Base-by-base conservation (phyloP, 768 basidiomycete species). In the Gautieria morchelliformis region DNA sequence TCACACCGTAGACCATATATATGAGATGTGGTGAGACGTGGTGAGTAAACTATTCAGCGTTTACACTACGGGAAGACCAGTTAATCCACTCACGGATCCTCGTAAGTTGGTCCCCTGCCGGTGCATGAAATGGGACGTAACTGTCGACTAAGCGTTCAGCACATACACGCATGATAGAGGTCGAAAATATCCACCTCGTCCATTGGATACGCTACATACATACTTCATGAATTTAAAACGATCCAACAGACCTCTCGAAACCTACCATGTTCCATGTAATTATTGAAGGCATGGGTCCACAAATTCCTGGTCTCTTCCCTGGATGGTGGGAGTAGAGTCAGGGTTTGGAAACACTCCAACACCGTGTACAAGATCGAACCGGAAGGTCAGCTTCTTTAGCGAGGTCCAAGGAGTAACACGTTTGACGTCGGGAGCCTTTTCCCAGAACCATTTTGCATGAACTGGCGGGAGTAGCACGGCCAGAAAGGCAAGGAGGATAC, bases 201-300 rank as follows among this genome's bases (percentile, higher is more conserved):
- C 65, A 87, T 69, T 19, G 90, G 90, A 64, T 90, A 92, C n/a
- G 88, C 89, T 89, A 60, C 9, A 42, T 20, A 37, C 35, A 37
- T 10, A 70, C 56, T 42, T 56, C 63, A 61, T 59, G 62, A 67
- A 62, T 66, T 49, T 56, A 61, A 59, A 53, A 58, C n/a, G 45
- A 32, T 56, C 27, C 44, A 52, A 22, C 27, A 51, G 32, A 22
- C 4, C 30, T 41, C 39, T 50, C 24, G 41, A 35, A 24, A 67
- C 71, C 63, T 61, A 90, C 89, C 93, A 67, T 79, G 80, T 48
- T 71, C 77, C 93, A 95, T 94, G 69, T 96, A 96, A 63, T 81
- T 83, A 64, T 89, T 70, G 65, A 85, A 96, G 0, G 93, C 93
- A 74, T 95, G 93, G 65, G 89, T 85, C 87, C 90, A 96, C 5